Evolutionary conservation across 768 basidiomycete genomes (phyloP).

Genomic region (Chiua virens): DNA sequence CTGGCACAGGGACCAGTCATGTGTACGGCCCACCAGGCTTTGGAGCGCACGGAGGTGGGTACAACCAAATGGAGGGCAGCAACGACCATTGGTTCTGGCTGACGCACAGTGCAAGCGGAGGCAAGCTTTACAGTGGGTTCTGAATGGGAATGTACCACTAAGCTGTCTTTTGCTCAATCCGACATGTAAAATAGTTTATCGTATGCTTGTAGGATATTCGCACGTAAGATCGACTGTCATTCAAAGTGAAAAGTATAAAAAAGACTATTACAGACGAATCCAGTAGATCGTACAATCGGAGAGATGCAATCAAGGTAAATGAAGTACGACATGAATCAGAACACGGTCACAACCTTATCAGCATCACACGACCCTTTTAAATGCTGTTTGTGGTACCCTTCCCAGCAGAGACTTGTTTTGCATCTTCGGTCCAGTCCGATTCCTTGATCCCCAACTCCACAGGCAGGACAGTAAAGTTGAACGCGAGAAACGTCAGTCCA

Average conservation of each 20-base stretch:
- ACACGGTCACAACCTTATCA: too few species aligned
- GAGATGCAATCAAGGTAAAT: too few species aligned
- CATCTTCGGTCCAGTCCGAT: constrained; percentile 20
- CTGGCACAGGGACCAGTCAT: constrained; percentile 14
- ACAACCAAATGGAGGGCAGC: constrained; percentile 13
- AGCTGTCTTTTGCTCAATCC: too few species aligned
- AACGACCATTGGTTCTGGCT: constrained; percentile 29
- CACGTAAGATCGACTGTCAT: too few species aligned
- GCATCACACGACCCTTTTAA: not conserved
- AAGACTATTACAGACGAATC: too few species aligned
- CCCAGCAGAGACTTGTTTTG: not conserved
- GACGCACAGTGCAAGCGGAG: constrained; percentile 8
- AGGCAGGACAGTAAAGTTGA: constrained; percentile 44
- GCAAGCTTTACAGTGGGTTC: not conserved
- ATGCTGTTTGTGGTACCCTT: too few species aligned
- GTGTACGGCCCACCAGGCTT: constrained; percentile 13
- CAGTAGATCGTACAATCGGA: too few species aligned
- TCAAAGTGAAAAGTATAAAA: too few species aligned
- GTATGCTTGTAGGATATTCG: too few species aligned
- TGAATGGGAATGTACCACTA: not conserved
- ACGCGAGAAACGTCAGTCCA: constrained; percentile 59
- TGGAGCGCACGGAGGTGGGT: constrained; percentile 18
- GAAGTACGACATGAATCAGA: too few species aligned
- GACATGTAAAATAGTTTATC: too few species aligned
- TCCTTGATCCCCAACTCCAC: constrained; percentile 22